Conservation (phyloP, 2,329 filamentous ascomycete genomes). For the Rhinocladiella mackenziei region DNA sequence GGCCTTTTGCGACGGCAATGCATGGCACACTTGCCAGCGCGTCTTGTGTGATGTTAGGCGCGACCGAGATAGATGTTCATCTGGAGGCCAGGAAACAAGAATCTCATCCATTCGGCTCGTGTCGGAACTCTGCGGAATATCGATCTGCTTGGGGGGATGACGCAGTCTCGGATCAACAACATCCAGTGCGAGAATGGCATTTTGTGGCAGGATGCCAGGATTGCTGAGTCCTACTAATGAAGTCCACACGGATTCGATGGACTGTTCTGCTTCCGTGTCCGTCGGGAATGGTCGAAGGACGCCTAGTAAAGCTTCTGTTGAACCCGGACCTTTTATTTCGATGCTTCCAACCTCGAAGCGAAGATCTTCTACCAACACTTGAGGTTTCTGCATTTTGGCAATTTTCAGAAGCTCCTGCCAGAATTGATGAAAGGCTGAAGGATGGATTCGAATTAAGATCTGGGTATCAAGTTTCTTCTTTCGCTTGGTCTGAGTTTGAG, state of each 20-base stretch:
- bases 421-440: slow-evolving; percentile 64
- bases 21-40: slow-evolving; percentile 61
- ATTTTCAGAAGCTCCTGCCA: slow-evolving; percentile 59
- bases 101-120: slow-evolving; percentile 52
- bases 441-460: slow-evolving; percentile 73
- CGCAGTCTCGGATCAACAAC: slow-evolving; percentile 74
- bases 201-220: slow-evolving; percentile 63
- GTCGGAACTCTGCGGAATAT: slow-evolving; percentile 32
- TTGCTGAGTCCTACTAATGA: slow-evolving; percentile 56
- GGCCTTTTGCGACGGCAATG: slow-evolving; percentile 70
- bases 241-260: slow-evolving; percentile 35
- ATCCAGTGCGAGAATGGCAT: slow-evolving; percentile 68
- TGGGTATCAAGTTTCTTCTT: slow-evolving; percentile 45
- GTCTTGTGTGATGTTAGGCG: slow-evolving; percentile 65
- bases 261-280: slow-evolving; percentile 31
- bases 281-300: slow-evolving; percentile 56
- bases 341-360: slow-evolving; percentile 71
- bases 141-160: slow-evolving; percentile 63
- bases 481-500: slow-evolving; percentile 8
- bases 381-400: slow-evolving; percentile 59
- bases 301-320: slow-evolving; percentile 71
- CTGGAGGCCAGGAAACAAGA: slow-evolving; percentile 65
- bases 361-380: slow-evolving; percentile 60
- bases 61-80: slow-evolving; percentile 47
- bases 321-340: slow-evolving; percentile 66